Base-by-base conservation (phyloP, 2,329 filamentous ascomycete species). In the Sporothrix pallida region DNA sequence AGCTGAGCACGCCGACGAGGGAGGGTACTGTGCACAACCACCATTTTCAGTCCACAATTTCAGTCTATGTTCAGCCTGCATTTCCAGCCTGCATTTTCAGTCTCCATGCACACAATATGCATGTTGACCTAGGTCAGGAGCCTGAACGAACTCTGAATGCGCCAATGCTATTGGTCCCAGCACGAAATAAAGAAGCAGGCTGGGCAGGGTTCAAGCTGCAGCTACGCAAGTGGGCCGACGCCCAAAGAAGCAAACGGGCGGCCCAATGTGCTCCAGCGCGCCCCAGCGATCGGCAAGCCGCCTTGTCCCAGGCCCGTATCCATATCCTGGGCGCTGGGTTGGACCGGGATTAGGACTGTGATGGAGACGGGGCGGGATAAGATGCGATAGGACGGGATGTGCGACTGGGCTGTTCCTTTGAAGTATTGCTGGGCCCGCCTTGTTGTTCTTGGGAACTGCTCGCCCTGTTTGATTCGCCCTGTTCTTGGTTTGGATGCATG, bases 221-320 rank as follows among this genome's bases (percentile, higher is more conserved):
- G 31, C 31, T 37, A 5, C 31, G 31, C 31, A 37, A 7, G 31
- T 6, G 31, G 31, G 31, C 31, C 2, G 26, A 67, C 42, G 20
- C 42, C n/a, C 42, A 60, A 48, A 60, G 54, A 58, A 26, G 42
- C n/a, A 62, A 71, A 60, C 65, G 65, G 46, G 52, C n/a, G 52
- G 6, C 37, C 62, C 20, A 60, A 20, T n/a, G 13, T 15, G 58
- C 20, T 15, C 58, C 31, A 62, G 65, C 15, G 23, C 15, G 46
- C 65, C 67, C 67, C 67, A 54, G 48, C 48, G 67, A 69, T 69
- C 67, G 46, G 48, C 67, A 48, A 54, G 23, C 67, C 67, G 67
- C 48, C 48, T 26, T 42, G 48, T 54, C 46, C 48, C 46, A 52
- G 15, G 31, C 48, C 46, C 48, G 67, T 69, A 69, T 69, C 67